These are phyloP conservation scores for Agaricales sp. DNA, from an alignment of 1,284 basidiomycete species.

Conservation along the genomic window DNA sequence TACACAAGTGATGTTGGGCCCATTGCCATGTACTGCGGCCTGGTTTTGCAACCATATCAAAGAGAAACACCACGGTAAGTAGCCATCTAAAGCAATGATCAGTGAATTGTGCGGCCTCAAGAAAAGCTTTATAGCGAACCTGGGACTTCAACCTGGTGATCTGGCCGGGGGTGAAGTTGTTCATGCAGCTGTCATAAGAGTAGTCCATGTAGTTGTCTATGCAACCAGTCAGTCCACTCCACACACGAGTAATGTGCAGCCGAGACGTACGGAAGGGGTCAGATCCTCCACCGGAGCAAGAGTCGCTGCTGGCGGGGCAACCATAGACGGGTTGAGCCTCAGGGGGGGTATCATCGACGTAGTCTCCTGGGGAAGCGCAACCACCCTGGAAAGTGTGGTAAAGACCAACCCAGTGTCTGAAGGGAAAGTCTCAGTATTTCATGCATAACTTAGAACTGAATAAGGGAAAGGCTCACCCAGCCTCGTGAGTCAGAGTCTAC, in stretches of 20 bases:
- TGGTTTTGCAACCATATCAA: too few relatives aligned
- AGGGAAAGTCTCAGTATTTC: background rate
- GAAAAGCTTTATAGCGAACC: too few relatives aligned
- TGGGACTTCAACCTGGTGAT: constrained; percentile 12
- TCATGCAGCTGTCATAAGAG: constrained; percentile 15
- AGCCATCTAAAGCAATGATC: background rate
- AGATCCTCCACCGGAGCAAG: constrained; percentile 20
- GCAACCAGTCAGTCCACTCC: background rate
- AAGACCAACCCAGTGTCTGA: constrained; percentile 31
- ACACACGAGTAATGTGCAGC: constrained; percentile 12
- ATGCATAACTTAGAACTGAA: too few relatives aligned
- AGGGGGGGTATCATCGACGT: constrained; percentile 28
- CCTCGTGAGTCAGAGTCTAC: constrained; percentile 32
- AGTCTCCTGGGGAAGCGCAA: constrained; percentile 28
- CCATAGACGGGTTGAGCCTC: constrained; percentile 21
- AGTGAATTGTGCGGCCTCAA: too few relatives aligned
- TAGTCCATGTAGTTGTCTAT: constrained; percentile 19
- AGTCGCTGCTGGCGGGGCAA: constrained; percentile 24
- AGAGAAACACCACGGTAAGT: background rate
- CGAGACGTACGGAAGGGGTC: constrained; percentile 21
- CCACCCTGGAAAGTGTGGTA: constrained; percentile 39
- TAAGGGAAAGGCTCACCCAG: background rate
- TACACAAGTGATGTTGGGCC: too few relatives aligned
- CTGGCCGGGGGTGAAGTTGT: constrained; percentile 19
- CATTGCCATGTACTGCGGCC: background rate